Base-by-base conservation (phyloP, 2,329 filamentous ascomycete species). In the Epichloe typhina region DNA sequence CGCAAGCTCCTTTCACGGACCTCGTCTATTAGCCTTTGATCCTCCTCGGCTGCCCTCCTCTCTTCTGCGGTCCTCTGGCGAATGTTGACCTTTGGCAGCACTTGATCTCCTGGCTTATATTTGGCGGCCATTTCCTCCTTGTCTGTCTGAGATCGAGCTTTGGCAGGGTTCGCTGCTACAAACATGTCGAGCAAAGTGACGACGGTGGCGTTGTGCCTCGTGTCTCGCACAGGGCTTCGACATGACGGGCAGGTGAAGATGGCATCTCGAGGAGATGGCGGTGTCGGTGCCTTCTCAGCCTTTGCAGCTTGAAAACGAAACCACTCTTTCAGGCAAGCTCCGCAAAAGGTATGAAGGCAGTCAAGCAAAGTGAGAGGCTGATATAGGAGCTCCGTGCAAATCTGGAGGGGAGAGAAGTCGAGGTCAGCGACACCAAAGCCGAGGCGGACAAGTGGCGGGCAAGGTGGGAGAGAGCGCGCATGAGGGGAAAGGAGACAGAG, bases 271-370 rank as follows among this genome's bases (percentile, higher is more conserved):
- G 74, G 62, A 49, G 72, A 58, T 55, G 79, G 73, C 41, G 73
- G 70, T 11, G 69, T 69, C 12, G 74, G 75, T 2, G 70, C 68
- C 52, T 66, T 70, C 55, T 76, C 77, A 42, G 76, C 77, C 13
- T 74, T 73, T 33, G 75, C 72, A 38, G 83, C 82, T 66, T 95
- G 88, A 67, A 82, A 93, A 55, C 75, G 72, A 65, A 97, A 98
- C 93, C 93, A 98, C 72, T 95, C 88, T 67, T 95, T 95, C 53
- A 97, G 68, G 64, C 93, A 98, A 39, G 87, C 86, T 56, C 90
- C 93, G 72, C 93, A 98, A 68, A 94, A 98, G 44, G 91, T 96
- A 69, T 95, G 89, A 43, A 95, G 79, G 65, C 89, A 95, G 72
- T 95, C 88, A 66, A 95, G 86, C 47, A 95, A 81, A 31, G 89